Evolutionary conservation across 1,139 yeast species (phyloP).

Genomic region (Schwanniomyces etchellsii): DNA sequence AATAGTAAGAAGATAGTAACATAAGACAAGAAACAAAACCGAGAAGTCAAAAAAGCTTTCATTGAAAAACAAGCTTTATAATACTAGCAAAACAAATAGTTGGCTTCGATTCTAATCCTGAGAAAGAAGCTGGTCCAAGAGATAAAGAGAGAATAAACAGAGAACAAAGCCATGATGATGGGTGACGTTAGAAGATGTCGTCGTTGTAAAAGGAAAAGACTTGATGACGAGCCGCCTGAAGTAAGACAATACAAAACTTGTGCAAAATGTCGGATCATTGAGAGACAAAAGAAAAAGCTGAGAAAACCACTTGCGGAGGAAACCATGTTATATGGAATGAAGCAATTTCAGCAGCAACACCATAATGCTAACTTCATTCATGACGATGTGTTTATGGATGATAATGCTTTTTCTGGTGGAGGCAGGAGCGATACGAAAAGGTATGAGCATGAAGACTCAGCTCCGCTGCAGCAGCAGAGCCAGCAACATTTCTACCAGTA

Average conservation of each 20-base stretch:
- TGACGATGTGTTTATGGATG: conserved; percentile 31
- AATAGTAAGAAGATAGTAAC: no score
- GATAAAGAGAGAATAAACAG: no score
- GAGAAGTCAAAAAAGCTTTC: no score
- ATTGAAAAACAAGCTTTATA: no score
- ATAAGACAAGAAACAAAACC: no score
- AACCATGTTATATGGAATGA: conserved; percentile 44
- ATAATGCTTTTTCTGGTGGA: conserved; percentile 17
- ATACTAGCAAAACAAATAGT: no score
- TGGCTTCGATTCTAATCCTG: no score
- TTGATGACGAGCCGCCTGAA: conserved; percentile 55
- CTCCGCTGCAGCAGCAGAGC: conserved; percentile 8
- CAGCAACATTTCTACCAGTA: conserved; percentile 9
- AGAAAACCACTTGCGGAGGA: conserved; percentile 45
- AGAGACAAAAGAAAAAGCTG: conserved; percentile 42
- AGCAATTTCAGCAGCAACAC: conserved; percentile 41
- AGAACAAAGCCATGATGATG: conserved; percentile 7
- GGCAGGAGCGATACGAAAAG: conserved; percentile 5
- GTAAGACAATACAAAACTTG: conserved; percentile 55
- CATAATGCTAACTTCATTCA: conserved; percentile 34
- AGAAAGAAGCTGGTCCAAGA: no score
- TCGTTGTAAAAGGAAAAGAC: conserved; percentile 55
- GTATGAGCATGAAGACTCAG: conserved; percentile 8
- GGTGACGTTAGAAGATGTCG: conserved; percentile 44
- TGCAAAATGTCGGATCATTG: conserved; percentile 55